Evolutionary conservation across 2,329 filamentous ascomycete species (phyloP).

Genomic region (Metarhizium robertsii): DNA sequence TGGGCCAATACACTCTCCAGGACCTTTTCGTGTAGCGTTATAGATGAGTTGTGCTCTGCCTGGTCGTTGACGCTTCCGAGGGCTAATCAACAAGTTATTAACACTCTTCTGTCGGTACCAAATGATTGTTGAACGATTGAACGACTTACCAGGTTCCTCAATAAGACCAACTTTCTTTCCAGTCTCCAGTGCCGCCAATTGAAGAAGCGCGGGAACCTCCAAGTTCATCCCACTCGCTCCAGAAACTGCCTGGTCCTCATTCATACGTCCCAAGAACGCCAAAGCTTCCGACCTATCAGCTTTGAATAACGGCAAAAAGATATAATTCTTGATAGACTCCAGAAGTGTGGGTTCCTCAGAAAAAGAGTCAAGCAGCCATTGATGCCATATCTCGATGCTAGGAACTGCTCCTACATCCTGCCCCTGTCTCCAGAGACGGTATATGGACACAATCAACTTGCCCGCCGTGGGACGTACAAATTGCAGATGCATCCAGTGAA

Average conservation of each 20-base stretch:
- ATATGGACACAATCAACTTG: slow-evolving; percentile 50
- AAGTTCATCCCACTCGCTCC: slow-evolving; percentile 35
- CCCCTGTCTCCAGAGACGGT: slow-evolving; percentile 34
- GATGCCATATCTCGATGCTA: slow-evolving; percentile 40
- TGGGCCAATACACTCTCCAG: slow-evolving; percentile 45
- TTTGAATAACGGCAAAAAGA: slow-evolving; percentile 55
- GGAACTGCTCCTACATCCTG: slow-evolving; percentile 15
- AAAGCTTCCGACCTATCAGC: slow-evolving; percentile 43
- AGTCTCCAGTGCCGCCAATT: slow-evolving; percentile 58
- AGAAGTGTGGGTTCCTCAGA: slow-evolving; percentile 39
- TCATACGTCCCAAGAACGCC: slow-evolving; percentile 49
- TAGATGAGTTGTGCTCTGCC: slow-evolving; percentile 12
- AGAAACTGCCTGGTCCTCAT: slow-evolving; percentile 36
- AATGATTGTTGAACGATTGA: background rate
- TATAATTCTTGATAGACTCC: slow-evolving; percentile 55
- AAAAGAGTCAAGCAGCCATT: slow-evolving; percentile 45
- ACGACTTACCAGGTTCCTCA: slow-evolving; percentile 49
- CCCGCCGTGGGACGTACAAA: slow-evolving; percentile 52
- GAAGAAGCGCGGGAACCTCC: slow-evolving; percentile 46
- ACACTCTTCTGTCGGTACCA: background rate
- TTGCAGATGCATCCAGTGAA: slow-evolving; percentile 47
- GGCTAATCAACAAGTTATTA: slow-evolving; percentile 12
- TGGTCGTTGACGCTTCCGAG: slow-evolving; percentile 13
- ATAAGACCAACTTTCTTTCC: slow-evolving; percentile 63
- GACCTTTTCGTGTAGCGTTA: slow-evolving; percentile 31